Percentiles rank a stretch among this genome's conserved stretches.
Conservation (phyloP, 1,284 basidiomycete species). For the Puccinia coronata region DNA sequence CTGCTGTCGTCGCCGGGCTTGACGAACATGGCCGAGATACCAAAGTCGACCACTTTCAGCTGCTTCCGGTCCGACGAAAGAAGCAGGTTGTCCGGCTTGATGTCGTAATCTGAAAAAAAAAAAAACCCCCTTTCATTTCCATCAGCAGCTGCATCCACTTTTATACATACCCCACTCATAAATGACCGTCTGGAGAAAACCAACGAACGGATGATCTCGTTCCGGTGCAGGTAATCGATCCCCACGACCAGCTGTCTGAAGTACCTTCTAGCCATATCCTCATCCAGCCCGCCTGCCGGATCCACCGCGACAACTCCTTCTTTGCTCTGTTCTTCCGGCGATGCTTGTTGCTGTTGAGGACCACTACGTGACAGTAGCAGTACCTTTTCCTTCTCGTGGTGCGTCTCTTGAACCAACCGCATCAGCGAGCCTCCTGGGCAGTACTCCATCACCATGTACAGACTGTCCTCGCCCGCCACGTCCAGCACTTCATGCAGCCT, state of each 20-base stretch:
- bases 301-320: no score
- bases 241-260: slow-evolving; percentile 63
- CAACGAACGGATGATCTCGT: slow-evolving; percentile 62
- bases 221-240: slow-evolving; percentile 63
- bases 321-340: no score
- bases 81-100: slow-evolving; percentile 65
- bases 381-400: background rate
- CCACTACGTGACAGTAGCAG: no score
- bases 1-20: slow-evolving; percentile 61
- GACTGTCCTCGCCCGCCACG: slow-evolving; percentile 62
- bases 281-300: slow-evolving; percentile 57
- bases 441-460: slow-evolving; percentile 64
- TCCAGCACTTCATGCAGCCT: slow-evolving; percentile 65
- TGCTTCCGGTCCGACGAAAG: slow-evolving; percentile 61
- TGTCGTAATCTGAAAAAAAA: slow-evolving; percentile 52
- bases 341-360: no score
- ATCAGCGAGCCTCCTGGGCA: slow-evolving; percentile 63
- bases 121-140: no score
- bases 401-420: slow-evolving; percentile 57
- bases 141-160: no score
- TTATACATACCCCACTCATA: background rate
- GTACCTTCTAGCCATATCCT: slow-evolving; percentile 60
- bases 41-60: slow-evolving; percentile 66
- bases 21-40: slow-evolving; percentile 65
- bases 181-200: no score